phyloP scores from a whole-genome alignment of 78 protist genomes.

The Dictyostelium firmibasis region DNA sequence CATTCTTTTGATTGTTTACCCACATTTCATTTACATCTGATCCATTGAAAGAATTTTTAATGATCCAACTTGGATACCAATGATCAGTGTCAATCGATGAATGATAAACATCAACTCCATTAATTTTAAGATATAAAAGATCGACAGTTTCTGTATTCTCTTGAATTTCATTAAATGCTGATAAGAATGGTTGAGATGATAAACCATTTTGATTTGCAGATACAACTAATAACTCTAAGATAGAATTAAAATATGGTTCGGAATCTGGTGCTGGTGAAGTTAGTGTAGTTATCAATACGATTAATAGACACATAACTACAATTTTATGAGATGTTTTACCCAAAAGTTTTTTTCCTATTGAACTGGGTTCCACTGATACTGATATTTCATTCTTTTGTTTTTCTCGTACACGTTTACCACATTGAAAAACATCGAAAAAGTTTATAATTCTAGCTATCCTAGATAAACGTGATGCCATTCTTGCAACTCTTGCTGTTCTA shows the following conservation, averaged over 20 bases:
- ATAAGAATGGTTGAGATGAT: neutral
- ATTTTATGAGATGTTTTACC: slow-evolving; percentile 37
- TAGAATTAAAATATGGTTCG: neutral
- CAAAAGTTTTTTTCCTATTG: slow-evolving; percentile 39
- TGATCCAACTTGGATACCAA: slow-evolving; percentile 40
- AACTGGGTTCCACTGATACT: slow-evolving; percentile 13
- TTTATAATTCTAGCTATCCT: slow-evolving; percentile 21
- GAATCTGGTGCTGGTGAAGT: slow-evolving; percentile 34
- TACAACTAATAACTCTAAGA: neutral
- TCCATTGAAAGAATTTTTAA: neutral
- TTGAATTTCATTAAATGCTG: neutral
- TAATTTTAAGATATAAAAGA: neutral
- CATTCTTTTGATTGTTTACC: slow-evolving; percentile 30
- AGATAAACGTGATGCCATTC: slow-evolving; percentile 59
- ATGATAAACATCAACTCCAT: neutral
- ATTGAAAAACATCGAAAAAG: slow-evolving; percentile 29
- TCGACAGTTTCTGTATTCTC: neutral
- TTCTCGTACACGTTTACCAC: neutral
- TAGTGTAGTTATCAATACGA: slow-evolving; percentile 26
- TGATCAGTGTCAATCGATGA: neutral
- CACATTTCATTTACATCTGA: neutral
- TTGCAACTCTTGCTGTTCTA: slow-evolving; percentile 60
- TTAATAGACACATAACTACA: slow-evolving; percentile 27
- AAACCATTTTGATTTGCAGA: slow-evolving; percentile 1
- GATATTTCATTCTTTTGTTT: slow-evolving; percentile 4